Evolutionary conservation across 2,329 filamentous ascomycete species (phyloP), one percentile per base, ranked within the genome.

Genomic region (Claviceps pazoutovae): DNA sequence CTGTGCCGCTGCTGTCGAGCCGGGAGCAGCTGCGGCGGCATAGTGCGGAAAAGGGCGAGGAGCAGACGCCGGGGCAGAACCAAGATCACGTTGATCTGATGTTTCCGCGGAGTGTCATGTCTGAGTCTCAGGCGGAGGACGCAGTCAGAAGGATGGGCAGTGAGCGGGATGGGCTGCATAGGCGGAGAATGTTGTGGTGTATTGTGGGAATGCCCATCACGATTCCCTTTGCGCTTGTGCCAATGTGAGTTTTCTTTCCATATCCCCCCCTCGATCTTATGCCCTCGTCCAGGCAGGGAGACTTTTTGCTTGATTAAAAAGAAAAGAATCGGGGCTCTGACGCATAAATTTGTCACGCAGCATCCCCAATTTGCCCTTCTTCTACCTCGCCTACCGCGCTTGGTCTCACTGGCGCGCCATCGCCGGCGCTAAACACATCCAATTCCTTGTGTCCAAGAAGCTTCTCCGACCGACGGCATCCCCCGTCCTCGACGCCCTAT

Each of bases 351-450:
- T 8, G 16, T 7, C 17, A 19, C 7, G 19, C 13, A 94, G 88
- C 56, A 77, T 96, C 56, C 90, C 91, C 38, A 96, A 98, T 64
- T 74, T 98, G 13, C 93, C 93, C 17, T 97, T 97, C 74, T 97
- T 97, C 73, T 98, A 97, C 67, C 78, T 97, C 42, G 80, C 80
- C 17, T 98, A 94, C 71, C 80, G 93, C 57, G 85, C 88, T 26
- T 97, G 86, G 84, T 94, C 87, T 19, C 88, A 95, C 68, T 95
- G 86, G 81, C 80, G 84, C 71, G 93, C 93, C 50, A 72, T 95
- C 51, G 79, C 81, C 39, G 93, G 93, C 51, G 90, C 88, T 19
- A 86, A 82, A 61, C 87, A 97, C 64, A 71, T 97, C 37, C 80
- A 91, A 58, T 93, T 88, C 66, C 77, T 98, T 13, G 68, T 91